phyloP scores from a whole-genome alignment of 768 basidiomycete species.

The Hemileccinum rubropunctum region DNA sequence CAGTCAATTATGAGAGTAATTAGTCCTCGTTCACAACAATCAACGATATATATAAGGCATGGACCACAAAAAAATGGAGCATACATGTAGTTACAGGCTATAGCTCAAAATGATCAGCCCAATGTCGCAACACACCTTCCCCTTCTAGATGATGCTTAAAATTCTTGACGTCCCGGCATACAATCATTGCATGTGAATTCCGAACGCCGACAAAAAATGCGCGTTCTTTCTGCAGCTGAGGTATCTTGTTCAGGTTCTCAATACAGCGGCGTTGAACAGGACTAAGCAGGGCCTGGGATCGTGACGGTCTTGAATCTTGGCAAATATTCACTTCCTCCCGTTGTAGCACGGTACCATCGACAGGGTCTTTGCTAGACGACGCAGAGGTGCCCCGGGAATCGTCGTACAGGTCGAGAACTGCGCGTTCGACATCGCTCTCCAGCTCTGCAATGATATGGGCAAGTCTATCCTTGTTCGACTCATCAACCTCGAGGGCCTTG shows the following conservation, averaged over 20 bases:
- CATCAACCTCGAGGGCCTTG: slow-evolving; percentile 57
- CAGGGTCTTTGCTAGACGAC: background rate
- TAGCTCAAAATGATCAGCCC: slow-evolving; percentile 60
- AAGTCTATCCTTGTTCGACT: slow-evolving; percentile 47
- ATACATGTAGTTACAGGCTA: slow-evolving; percentile 16
- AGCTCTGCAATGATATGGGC: slow-evolving; percentile 53
- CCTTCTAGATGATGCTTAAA: slow-evolving; percentile 60
- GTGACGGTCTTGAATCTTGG: slow-evolving; percentile 7
- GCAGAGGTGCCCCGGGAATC: slow-evolving; percentile 31
- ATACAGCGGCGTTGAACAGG: slow-evolving; percentile 57
- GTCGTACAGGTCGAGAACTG: slow-evolving; percentile 60
- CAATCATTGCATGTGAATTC: slow-evolving; percentile 72
- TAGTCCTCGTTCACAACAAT: background rate
- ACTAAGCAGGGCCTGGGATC: slow-evolving; percentile 47
- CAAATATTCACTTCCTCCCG: background rate
- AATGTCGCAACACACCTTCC: slow-evolving; percentile 65
- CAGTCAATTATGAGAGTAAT: no score
- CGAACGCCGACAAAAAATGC: slow-evolving; percentile 57
- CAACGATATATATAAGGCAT: background rate
- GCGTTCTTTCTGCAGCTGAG: slow-evolving; percentile 64
- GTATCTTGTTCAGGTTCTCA: slow-evolving; percentile 61
- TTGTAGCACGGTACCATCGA: background rate
- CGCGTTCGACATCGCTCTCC: slow-evolving; percentile 59
- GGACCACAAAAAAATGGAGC: background rate
- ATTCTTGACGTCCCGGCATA: slow-evolving; percentile 62